Evolutionary conservation across 257 asterid genomes (phyloP), one percentile per base, ranked within the genome.

Genomic region (Thymus mandschuricus): DNA sequence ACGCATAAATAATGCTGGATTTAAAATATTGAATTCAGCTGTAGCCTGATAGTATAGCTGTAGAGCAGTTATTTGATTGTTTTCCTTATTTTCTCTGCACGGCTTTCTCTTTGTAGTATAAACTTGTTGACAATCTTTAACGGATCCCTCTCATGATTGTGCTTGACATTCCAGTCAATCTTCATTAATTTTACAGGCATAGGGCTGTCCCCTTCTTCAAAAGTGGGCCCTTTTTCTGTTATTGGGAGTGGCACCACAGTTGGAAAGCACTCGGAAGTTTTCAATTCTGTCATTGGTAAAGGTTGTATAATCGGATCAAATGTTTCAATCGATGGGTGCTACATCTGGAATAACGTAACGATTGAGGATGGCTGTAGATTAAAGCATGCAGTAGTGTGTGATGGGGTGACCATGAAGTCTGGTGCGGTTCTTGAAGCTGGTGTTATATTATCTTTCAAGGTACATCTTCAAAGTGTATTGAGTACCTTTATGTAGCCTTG

Each of bases 311-410:
- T 94, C 79, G 97, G 96, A 50, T 84, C 96, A 72, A 86, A 91
- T 83, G 97, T 94, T 74, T 76, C 82, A 15, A 89, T 94, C 66
- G 92, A 91, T 50, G 97, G 97, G 40, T 91, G 97, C 75, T 94
- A 94, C 64, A 81, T 94, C 73, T 94, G 98, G 98, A 77, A 94
- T 75, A 88, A 89, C 77, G 96, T 91, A 49, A 88, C 90, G 31
- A 86, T 94, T 68, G 97, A 91, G 83, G 97, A 94, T 75, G 92
- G 90, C 56, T 94, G 98, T 80, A 85, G 83, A 72, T 72, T 94
- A 68, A 91, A 86, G 85, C 97, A 91, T 75, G 93, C 98, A 69
- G 87, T 94, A 77, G 91, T 92, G 49, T 94, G 98, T 66, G 96
- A 94, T 76, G 96, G 96, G 48, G 98, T 89, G 76, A 79, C 84